Conservation (phyloP, 2,329 filamentous ascomycete species). For the Colletotrichum musicola region DNA sequence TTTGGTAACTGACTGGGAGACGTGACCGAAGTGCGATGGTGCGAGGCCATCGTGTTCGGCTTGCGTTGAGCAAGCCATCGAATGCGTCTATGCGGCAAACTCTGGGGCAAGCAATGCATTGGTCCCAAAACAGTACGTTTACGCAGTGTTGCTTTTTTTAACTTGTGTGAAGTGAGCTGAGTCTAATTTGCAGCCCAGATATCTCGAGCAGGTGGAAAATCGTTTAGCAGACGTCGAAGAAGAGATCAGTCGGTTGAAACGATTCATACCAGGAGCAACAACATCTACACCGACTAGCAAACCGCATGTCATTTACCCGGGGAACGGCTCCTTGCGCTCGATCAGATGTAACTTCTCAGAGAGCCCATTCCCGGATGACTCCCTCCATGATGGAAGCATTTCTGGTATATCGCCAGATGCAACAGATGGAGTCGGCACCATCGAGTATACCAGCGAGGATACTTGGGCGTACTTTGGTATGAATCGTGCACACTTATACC, state of each 20-base stretch:
- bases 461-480: conserved; percentile 42
- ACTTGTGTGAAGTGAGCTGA: not conserved
- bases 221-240: conserved; percentile 40
- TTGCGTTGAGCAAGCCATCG: conserved; percentile 38
- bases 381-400: conserved; percentile 30
- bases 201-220: conserved; percentile 40
- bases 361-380: not conserved
- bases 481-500: not conserved
- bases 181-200: conserved; percentile 17
- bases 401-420: conserved; percentile 38
- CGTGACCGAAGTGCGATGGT: conserved; percentile 40
- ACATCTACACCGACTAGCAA: conserved; percentile 3
- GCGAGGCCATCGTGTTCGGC: conserved; percentile 41
- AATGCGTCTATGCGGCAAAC: conserved; percentile 42
- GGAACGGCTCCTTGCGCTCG: not conserved
- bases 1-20: not conserved
- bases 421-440: conserved; percentile 43
- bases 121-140: conserved; percentile 35
- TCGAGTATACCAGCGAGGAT: conserved; percentile 41
- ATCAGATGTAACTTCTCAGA: not conserved
- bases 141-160: not conserved
- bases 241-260: conserved; percentile 38
- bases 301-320: conserved; percentile 5
- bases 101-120: conserved; percentile 26
- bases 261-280: conserved; percentile 9